Evolutionary conservation across 495 filamentous ascomycete genomes (phyloP).

Genomic region (Aspergillus ellipticus): DNA sequence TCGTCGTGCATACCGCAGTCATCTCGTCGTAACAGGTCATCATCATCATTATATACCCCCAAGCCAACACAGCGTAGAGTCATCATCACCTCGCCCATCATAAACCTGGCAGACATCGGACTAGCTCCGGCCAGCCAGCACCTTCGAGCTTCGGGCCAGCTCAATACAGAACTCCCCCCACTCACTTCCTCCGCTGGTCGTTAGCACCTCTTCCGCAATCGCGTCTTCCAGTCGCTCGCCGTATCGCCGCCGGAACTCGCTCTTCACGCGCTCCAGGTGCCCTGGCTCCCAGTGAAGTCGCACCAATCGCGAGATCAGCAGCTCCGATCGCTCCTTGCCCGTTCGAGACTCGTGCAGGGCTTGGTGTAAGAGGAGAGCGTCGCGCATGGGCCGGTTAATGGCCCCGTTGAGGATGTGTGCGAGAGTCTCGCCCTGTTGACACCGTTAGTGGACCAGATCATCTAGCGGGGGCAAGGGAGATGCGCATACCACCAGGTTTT

Average conservation of each 20-base stretch:
- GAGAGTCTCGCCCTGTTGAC: slow-evolving; percentile 77
- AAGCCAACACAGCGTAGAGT: not conserved
- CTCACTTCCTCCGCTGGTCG: slow-evolving; percentile 35
- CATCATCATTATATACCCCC: slow-evolving; percentile 1
- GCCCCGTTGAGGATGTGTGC: slow-evolving; percentile 96
- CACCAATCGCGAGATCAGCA: slow-evolving; percentile 76
- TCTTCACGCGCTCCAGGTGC: slow-evolving; percentile 70
- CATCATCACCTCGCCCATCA: not conserved
- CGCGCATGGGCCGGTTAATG: slow-evolving; percentile 91
- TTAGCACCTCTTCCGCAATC: slow-evolving; percentile 48
- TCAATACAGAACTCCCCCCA: slow-evolving; percentile 59
- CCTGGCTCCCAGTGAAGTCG: slow-evolving; percentile 79
- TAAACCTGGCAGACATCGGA: not conserved
- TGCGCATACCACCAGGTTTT: slow-evolving; percentile 80
- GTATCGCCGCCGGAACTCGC: slow-evolving; percentile 68
- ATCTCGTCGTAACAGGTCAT: not conserved
- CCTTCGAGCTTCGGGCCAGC: slow-evolving; percentile 43
- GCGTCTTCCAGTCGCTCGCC: slow-evolving; percentile 62
- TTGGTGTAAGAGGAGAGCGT: slow-evolving; percentile 91
- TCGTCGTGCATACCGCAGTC: not conserved
- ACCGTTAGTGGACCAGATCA: slow-evolving; percentile 1
- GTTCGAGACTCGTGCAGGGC: slow-evolving; percentile 63
- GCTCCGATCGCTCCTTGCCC: slow-evolving; percentile 71
- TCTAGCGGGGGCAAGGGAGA: slow-evolving; percentile 5
- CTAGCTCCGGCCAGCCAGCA: slow-evolving; percentile 1